Evolutionary conservation across 2,329 filamentous ascomycete genomes (phyloP), one percentile per base, ranked within the genome.

Genomic region (Penicillium sp.): DNA sequence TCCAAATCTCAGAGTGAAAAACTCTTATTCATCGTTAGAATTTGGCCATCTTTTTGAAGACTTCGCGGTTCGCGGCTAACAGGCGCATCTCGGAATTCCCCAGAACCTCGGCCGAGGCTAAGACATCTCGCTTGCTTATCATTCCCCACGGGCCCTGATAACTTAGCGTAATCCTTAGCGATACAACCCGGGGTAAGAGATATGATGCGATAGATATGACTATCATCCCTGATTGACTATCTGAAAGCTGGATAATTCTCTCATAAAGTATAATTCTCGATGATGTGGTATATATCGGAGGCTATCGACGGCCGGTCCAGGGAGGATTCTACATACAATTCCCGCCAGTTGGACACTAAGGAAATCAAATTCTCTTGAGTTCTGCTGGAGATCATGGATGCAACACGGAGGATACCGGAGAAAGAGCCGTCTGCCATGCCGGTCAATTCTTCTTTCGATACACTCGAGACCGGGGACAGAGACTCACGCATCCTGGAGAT

Each of bases 31-130:
- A 33, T 33, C 11, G 2, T 8, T 1, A 33, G 28, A 28, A n/a
- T 22, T 38, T 28, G n/a, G 14, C 2, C 16, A 22, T 37, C 26
- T 19, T 51, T 30, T 42, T 33, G 26, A 25, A 28, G 19, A 4
- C 2, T 37, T 37, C 25, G 13, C 25, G 16, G n/a, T 19, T 37
- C 6, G 22, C 33, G 43, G 19, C 22, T 38, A 33, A 22, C 42
- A 56, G 10, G 43, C 42, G 43, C 35, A 26, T 26, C 35, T 40
- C 25, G 35, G 35, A 22, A 4, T 37, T 43, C 28, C 38, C 22
- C 38, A 46, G 51, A 49, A 55, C 35, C 62, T 64, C 62, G 62
- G 62, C 62, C 62, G 62, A 64, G 49, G 62, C 62, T 52, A 64
- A 58, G 62, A 59, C 49, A 59, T 60, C 57, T 42, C 22, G 22